A percentile compares a stretch with the other conserved stretches of the same genome.
These are phyloP conservation scores for Monosporascus sp. DNA, from an alignment of 2,329 filamentous ascomycete genomes.

Conservation along the genomic window DNA sequence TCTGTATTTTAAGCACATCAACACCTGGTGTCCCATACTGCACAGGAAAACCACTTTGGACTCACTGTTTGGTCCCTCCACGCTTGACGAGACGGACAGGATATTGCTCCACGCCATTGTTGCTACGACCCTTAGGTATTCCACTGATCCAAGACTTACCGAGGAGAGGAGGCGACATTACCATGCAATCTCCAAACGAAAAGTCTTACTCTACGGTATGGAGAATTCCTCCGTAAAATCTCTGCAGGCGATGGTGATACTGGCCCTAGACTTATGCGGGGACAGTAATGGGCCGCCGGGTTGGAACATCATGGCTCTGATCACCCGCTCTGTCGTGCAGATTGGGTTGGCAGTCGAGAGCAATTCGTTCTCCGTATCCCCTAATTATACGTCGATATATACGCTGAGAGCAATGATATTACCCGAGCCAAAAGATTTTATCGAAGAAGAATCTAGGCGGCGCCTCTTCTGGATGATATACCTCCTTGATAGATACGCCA, in stretches of 20 bases:
- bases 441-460: constrained; percentile 82
- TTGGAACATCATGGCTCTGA: constrained; percentile 87
- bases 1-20: constrained; percentile 75
- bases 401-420: constrained; percentile 81
- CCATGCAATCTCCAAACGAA: constrained; percentile 76
- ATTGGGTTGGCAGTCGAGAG: constrained; percentile 79
- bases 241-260: constrained; percentile 79
- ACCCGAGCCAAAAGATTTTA: constrained; percentile 76
- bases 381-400: constrained; percentile 80
- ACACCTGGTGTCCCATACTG: constrained; percentile 85
- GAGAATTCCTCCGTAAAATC: constrained; percentile 88
- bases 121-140: constrained; percentile 81
- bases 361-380: constrained; percentile 72
- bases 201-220: constrained; percentile 79
- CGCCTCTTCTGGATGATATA: constrained; percentile 95
- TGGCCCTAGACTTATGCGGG: constrained; percentile 79
- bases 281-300: constrained; percentile 85
- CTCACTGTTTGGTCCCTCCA: constrained; percentile 71
- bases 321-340: constrained; percentile 84
- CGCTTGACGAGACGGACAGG: constrained; percentile 74
- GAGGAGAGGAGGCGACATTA: constrained; percentile 70
- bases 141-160: constrained; percentile 68
- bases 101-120: constrained; percentile 86
- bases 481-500: constrained; percentile 82
- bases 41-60: constrained; percentile 79